Percentiles rank a stretch among this genome's conserved stretches.
phyloP scores from a whole-genome alignment of 169 alveolate species.

The Plasmodium inui region DNA sequence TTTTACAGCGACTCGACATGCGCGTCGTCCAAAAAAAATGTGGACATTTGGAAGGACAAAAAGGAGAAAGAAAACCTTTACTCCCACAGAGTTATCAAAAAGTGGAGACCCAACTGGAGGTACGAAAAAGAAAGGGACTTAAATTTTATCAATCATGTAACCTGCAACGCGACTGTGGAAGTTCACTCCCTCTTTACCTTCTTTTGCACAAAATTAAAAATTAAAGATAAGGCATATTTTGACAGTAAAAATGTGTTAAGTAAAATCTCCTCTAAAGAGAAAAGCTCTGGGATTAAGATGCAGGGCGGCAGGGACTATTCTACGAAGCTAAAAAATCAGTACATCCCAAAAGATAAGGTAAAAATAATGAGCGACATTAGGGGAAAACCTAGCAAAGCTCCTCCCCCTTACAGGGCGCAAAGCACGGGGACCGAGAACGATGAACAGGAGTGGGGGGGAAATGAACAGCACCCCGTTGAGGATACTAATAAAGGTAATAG shows the following conservation, averaged over 20 bases:
- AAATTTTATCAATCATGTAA: slow-evolving; percentile 5
- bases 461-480: background rate
- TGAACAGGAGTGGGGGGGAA: background rate
- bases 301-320: background rate
- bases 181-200: slow-evolving; percentile 48
- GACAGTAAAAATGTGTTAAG: slow-evolving; percentile 9
- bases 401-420: background rate
- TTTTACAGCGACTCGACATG: background rate
- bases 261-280: slow-evolving; percentile 1
- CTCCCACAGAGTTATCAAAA: background rate
- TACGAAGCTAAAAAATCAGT: slow-evolving; percentile 5
- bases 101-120: background rate
- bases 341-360: slow-evolving; percentile 51
- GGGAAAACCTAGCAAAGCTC: slow-evolving; percentile 24
- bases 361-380: slow-evolving; percentile 21
- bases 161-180: slow-evolving; percentile 22
- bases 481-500: background rate
- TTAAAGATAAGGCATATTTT: slow-evolving; percentile 32
- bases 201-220: slow-evolving; percentile 51
- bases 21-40: background rate
- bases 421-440: background rate
- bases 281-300: background rate
- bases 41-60: background rate
- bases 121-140: background rate
- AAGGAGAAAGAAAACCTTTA: background rate